A percentile compares a stretch with the other conserved stretches of the same genome.
These are phyloP conservation scores for Kazachstania bromeliacearum DNA, from an alignment of 805 yeast species.

Conservation along the genomic window DNA sequence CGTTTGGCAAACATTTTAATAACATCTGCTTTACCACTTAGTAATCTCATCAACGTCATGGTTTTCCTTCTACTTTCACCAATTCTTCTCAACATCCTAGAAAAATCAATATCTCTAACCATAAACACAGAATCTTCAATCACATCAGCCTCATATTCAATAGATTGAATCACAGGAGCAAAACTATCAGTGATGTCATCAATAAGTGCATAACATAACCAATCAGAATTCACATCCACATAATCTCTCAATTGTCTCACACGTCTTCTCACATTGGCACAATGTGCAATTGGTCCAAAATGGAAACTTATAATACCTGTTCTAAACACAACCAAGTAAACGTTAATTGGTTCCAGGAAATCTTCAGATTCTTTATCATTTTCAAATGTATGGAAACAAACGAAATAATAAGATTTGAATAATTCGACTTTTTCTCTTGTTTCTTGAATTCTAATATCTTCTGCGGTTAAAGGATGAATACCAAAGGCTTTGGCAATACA, in stretches of 20 bases:
- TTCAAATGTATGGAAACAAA: conserved; percentile 94
- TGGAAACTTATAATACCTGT: conserved; percentile 63
- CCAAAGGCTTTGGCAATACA: conserved; percentile 88
- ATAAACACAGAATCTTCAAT: conserved; percentile 76
- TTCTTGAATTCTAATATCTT: conserved; percentile 93
- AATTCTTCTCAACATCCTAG: conserved; percentile 67
- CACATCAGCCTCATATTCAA: conserved; percentile 74
- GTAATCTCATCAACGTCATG: conserved; percentile 82
- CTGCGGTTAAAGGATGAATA: conserved; percentile 95
- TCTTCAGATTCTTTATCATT: conserved; percentile 72
- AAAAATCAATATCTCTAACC: conserved; percentile 64
- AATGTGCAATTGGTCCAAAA: conserved; percentile 57
- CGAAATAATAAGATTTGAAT: conserved; percentile 83
- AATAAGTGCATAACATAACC: conserved; percentile 74
- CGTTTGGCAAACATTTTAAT: conserved; percentile 93
- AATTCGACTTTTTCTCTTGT: conserved; percentile 95
- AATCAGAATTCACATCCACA: conserved; percentile 68
- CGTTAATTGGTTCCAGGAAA: conserved; percentile 70
- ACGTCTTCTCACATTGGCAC: conserved; percentile 73
- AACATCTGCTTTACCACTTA: conserved; percentile 93
- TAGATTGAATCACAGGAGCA: conserved; percentile 69
- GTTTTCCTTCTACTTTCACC: conserved; percentile 87
- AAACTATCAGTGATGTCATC: conserved; percentile 82
- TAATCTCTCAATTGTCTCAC: conserved; percentile 71
- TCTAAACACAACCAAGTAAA: conserved; percentile 62